Percentiles rank a stretch among this genome's conserved stretches.
phyloP scores from a whole-genome alignment of 345 rosid genomes.

The Lumnitzera littorea region DNA sequence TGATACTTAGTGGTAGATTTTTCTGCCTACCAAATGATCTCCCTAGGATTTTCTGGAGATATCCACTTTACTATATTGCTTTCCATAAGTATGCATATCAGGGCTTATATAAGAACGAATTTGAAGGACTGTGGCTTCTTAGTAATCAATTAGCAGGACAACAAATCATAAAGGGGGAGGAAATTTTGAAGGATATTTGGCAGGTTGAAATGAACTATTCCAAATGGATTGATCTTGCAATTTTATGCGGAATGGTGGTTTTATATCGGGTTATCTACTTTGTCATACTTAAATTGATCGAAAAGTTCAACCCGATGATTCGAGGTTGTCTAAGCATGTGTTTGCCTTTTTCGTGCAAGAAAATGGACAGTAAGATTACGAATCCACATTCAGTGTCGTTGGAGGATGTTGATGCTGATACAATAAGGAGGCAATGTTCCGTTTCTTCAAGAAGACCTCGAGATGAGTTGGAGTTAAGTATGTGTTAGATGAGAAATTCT shows the following conservation, averaged over 20 bases:
- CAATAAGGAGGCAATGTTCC: no score
- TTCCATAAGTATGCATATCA: constrained; percentile 10
- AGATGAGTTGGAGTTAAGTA: no score
- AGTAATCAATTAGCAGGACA: constrained; percentile 8
- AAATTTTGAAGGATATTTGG: constrained; percentile 14
- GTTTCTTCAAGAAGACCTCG: no score
- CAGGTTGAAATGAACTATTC: constrained; percentile 9
- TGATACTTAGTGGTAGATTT: constrained; percentile 43
- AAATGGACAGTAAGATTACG: constrained; percentile 6
- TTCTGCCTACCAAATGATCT: constrained; percentile 44
- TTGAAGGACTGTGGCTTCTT: constrained; percentile 13
- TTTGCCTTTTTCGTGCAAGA: neutral
- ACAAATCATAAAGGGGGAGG: constrained; percentile 22
- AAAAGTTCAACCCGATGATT: constrained; percentile 22
- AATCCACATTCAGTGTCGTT: constrained; percentile 9
- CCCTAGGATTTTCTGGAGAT: constrained; percentile 29
- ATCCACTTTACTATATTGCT: constrained; percentile 37
- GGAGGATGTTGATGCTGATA: neutral
- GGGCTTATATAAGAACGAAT: constrained; percentile 16
- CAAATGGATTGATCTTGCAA: constrained; percentile 27
- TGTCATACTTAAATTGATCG: constrained; percentile 14
- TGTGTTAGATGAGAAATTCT: no score
- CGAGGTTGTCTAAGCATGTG: neutral
- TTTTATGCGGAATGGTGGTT: constrained; percentile 12
- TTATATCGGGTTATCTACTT: constrained; percentile 3